Base-by-base conservation (phyloP, 2,329 filamentous ascomycete genomes). In the Ceratocystis colombiana region DNA sequence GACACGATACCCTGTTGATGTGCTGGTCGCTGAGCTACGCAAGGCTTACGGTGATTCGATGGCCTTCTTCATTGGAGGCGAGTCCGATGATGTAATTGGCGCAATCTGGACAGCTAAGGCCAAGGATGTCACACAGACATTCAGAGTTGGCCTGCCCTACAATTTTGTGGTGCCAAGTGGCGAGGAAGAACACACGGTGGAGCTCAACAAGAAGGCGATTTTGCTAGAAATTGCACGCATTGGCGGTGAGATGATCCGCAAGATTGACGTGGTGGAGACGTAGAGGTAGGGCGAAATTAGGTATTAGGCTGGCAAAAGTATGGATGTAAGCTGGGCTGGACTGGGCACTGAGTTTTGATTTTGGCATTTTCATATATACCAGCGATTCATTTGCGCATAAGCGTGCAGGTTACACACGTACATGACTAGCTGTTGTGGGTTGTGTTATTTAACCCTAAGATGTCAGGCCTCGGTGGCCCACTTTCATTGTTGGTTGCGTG, bases 41-140 rank as follows among this genome's bases (percentile, higher is more conserved):
- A 77, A 76, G 2, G 74, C 84, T 1, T 96, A 91, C 73, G 81
- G 82, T 2, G 82, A 86, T 45, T 82, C 84, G 2, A 77, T 96
- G 44, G 77, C 96, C 1, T 90, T 96, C 75, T 96, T 97, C 78
- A 82, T 86, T 69, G 87, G 90, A 41, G 79, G 77, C 3, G 78
- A 79, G 1, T 80, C 85, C 28, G 79, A 84, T 66, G 73, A 72
- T 22, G 73, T 84, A 6, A 79, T 88, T 15, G 80, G 80, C 1
- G 82, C 78, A 20, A 78, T 86, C 59, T 86, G 84, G 84, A 83
- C 82, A 65, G 82, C 82, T 1, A 78, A 78, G 69, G 70, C 83
- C 68, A 78, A 78, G 69, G 73, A 71, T 65, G 61, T 61, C 44
- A 64, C 64, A 30, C 81, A 89, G 69, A 76, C 77, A 12, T 92